These are phyloP conservation scores for Xylaria bambusicola DNA, from an alignment of 495 filamentous ascomycete species.

Conservation along the genomic window DNA sequence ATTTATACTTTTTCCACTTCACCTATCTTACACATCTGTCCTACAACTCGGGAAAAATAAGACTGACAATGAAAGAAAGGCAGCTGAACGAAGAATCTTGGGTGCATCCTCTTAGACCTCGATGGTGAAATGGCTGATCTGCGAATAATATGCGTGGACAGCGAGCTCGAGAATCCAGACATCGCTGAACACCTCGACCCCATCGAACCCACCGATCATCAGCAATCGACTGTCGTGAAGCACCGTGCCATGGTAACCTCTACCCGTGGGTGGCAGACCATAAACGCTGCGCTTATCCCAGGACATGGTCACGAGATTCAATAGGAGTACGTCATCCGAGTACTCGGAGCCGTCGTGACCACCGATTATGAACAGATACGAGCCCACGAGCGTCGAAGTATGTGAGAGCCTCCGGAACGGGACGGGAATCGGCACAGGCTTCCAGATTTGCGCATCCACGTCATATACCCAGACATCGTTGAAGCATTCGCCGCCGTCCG, in stretches of 20 bases:
- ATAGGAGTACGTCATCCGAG: conserved; percentile 62
- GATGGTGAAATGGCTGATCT: conserved; percentile 68
- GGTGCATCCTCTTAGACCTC: conserved; percentile 58
- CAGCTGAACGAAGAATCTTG: background rate
- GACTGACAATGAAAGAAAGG: too few relatives aligned
- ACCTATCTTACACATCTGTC: conserved; percentile 5
- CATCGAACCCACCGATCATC: conserved; percentile 65
- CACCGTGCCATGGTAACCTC: conserved; percentile 65
- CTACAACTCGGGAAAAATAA: background rate
- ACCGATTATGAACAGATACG: conserved; percentile 66
- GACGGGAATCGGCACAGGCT: conserved; percentile 51
- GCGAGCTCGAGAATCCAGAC: conserved; percentile 65
- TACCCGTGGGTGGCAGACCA: conserved; percentile 59
- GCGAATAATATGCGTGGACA: conserved; percentile 66
- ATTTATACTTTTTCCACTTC: conserved; percentile 5
- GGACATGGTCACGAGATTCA: conserved; percentile 69
- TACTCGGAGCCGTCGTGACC: conserved; percentile 70
- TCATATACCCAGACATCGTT: conserved; percentile 70
- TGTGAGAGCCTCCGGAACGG: conserved; percentile 62
- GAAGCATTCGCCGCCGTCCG: conserved; percentile 67
- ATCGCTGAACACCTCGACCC: conserved; percentile 63
- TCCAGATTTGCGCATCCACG: conserved; percentile 58
- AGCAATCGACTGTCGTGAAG: conserved; percentile 62
- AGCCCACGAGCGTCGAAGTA: conserved; percentile 65
- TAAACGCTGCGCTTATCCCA: conserved; percentile 66